Evolutionary conservation across 2,329 filamentous ascomycete species (phyloP), one percentile per base, ranked within the genome.

Genomic region (Cryphonectria parasitica): DNA sequence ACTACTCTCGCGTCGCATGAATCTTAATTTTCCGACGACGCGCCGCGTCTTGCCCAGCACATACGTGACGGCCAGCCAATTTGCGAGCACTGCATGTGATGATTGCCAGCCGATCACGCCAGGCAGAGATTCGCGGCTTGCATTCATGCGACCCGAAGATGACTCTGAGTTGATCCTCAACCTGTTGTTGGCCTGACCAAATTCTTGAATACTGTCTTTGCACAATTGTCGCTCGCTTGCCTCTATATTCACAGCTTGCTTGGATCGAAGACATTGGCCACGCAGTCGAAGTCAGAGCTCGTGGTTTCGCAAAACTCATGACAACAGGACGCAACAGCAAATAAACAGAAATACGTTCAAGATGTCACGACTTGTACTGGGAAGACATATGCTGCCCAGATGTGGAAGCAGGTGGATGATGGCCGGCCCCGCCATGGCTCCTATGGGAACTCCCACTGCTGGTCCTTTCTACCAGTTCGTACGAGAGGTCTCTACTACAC

Each of bases 401-500:
- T 71, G 69, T 22, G 39, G 68, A 17, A 64, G 34, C 52, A n/a
- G 56, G 11, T 69, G 65, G 71, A 62, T 64, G 31, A 54, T n/a
- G 28, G 60, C 39, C 17, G 66, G 69, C 15, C 65, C 65, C 2
- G 54, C 34, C 39, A 60, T 67, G 15, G 43, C 69, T 19, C 63
- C 69, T 3, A 34, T 61, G 10, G 58, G 41, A 13, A 28, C 34
- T 1, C 31, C 62, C n/a, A 58, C 15, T 28, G 56, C 41, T 13
- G 64, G n/a, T 22, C 34, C 54, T 4, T 13, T 72, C 4, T 52
- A 43, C 31, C 62, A 71, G 45, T 28, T 31, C 49, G 52, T 69
- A 25, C 63, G 71, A 34, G 66, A 69, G 31, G 71, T 64, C 31
- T 71, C 71, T 52, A 72, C 68, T 19, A 72, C 71, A 25, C 56